Evolutionary conservation across 2,329 filamentous ascomycete species (phyloP).

Genomic region (Cryphonectria parasitica): DNA sequence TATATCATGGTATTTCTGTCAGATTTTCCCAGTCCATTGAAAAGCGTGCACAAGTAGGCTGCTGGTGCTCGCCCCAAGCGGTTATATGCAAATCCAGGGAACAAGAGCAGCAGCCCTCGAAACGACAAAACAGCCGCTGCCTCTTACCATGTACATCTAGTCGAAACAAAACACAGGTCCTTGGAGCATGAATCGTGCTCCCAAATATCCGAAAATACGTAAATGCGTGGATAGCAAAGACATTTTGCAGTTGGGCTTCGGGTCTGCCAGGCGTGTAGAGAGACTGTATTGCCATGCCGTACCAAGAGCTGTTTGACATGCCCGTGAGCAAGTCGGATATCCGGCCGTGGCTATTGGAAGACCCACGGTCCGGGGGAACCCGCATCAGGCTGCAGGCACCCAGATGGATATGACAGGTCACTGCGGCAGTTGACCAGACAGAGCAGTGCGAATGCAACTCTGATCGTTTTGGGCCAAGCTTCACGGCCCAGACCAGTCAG

Average conservation of each 20-base stretch:
- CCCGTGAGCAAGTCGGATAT: constrained; percentile 7
- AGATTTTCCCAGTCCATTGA: neutral
- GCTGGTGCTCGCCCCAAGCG: neutral
- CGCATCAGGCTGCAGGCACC: constrained; percentile 26
- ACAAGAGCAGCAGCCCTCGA: neutral
- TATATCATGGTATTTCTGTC: neutral
- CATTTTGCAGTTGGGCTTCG: constrained; percentile 18
- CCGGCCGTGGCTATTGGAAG: constrained; percentile 7
- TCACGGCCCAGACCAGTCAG: constrained; percentile 13
- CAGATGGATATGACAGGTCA: constrained; percentile 27
- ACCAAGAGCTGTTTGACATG: constrained; percentile 1
- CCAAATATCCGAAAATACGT: neutral
- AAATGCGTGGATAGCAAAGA: constrained; percentile 15
- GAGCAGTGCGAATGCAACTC: constrained; percentile 25
- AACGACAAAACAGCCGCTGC: neutral
- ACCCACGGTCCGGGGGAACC: constrained; percentile 11
- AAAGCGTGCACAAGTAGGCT: neutral
- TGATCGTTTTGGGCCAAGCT: constrained; percentile 10
- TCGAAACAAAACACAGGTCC: constrained; percentile 11
- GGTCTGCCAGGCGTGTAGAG: constrained; percentile 14
- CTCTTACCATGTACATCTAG: constrained; percentile 2
- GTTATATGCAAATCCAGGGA: neutral
- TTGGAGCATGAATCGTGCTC: neutral
- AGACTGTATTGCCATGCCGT: neutral
- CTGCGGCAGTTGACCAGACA: constrained; percentile 28